Base-by-base conservation (phyloP, 2,329 filamentous ascomycete species). In the Sporothrix brasiliensis region DNA sequence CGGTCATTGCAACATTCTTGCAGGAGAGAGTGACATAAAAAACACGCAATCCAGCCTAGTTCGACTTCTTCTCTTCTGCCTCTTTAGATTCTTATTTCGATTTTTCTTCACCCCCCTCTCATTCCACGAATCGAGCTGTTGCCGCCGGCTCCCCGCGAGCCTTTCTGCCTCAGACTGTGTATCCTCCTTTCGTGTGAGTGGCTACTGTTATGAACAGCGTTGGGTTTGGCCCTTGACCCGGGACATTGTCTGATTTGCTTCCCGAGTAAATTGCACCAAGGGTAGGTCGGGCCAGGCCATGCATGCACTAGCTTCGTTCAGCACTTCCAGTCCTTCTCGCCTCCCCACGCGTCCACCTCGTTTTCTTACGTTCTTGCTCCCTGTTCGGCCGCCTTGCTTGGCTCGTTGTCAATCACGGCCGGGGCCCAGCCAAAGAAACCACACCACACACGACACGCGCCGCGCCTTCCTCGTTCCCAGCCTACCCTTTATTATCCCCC, bases 301-400 rank as follows among this genome's bases (percentile, higher is more conserved):
- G 52, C 49, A 41, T 56, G 52, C 60, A 67, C 60, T 70, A 67
- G 69, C 63, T 66, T 21, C 47, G 10, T 52, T 10, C 41, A 24
- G 39, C 49, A 21, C 21, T 49, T 58, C 54, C 19, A 58, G 30
- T 58, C 7, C 58, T 21, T 47, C 41, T 19, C 61, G 27, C 47
- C 7, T 70, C 69, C 44, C 61, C 69, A 70, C 69, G 69, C 69
- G 69, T 67, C 69, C 13, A 52, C 67, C 34, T 67, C 54, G 47
- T 52, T 68, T 47, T 41, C 30, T 54, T 54, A n/a, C 47, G 58
- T 27, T 60, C 10, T 41, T n/a, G 14, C 34, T 65, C 58, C 49
- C 34, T 71, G 60, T 41, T 27, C 39, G 34, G 30, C 21, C 50
- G 34, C 60, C 24, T 70, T 67, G 21, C 53, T 53, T 65, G 49